Conservation (phyloP, 192 early-diverging fungal genomes). For the Bifiguratus adelaidae region DNA sequence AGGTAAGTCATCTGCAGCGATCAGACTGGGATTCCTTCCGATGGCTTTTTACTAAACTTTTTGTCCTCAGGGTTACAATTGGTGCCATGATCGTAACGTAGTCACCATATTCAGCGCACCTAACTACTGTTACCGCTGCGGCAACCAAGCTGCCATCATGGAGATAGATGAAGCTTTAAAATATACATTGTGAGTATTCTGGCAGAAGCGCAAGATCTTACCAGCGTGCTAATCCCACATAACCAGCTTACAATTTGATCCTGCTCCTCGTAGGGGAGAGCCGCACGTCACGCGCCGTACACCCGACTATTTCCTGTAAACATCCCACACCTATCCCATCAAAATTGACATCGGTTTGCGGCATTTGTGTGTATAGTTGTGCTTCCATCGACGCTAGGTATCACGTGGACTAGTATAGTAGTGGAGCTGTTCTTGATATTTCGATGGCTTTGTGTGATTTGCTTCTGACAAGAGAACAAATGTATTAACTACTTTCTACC, state of each 20-base stretch:
- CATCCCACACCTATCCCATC: no score
- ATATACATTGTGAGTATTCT: conserved; percentile 81
- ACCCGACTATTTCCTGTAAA: conserved; percentile 97
- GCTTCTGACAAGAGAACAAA: no score
- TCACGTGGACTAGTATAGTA: no score
- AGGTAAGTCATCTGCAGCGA: conserved; percentile 25
- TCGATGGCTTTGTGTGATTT: no score
- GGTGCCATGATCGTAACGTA: conserved; percentile 96
- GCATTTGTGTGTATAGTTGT: no score
- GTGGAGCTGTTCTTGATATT: no score
- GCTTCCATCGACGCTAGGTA: no score
- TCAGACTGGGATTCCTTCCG: neutral
- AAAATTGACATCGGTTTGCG: no score
- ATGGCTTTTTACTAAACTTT: neutral
- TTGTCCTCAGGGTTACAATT: conserved; percentile 80
- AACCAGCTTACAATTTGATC: conserved; percentile 85
- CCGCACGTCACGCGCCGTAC: conserved; percentile 97
- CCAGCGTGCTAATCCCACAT: neutral
- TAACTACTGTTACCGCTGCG: conserved; percentile 99
- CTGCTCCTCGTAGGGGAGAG: conserved; percentile 93
- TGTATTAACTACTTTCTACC: no score
- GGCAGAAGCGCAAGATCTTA: no score
- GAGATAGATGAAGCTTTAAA: conserved; percentile 99
- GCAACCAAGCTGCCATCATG: conserved; percentile 99
- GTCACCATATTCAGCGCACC: conserved; percentile 99